A percentile compares a stretch with the other conserved stretches of the same genome.
Conservation (phyloP, 805 yeast species). For the Zygotorulaspora sp. region DNA sequence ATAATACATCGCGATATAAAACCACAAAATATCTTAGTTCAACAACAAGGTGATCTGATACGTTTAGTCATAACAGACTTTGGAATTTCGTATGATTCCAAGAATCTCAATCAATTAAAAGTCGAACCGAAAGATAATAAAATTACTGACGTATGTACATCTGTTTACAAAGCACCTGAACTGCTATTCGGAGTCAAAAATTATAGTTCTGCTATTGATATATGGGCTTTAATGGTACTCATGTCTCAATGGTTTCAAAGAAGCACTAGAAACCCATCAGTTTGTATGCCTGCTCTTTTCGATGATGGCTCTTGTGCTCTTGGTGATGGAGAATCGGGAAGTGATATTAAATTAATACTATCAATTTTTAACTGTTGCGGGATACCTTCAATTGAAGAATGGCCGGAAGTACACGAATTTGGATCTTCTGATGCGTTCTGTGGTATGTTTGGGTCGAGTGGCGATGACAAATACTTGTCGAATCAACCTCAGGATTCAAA, state of each 20-base stretch:
- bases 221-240: constrained; percentile 69
- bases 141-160: constrained; percentile 55
- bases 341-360: constrained; percentile 58
- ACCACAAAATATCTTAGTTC: constrained; percentile 86
- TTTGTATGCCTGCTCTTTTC: constrained; percentile 24
- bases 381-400: constrained; percentile 45
- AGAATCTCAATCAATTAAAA: constrained; percentile 19
- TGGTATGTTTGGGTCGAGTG: constrained; percentile 33
- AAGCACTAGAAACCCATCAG: constrained; percentile 18
- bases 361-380: constrained; percentile 58
- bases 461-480: constrained; percentile 25
- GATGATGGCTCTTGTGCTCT: constrained; percentile 25
- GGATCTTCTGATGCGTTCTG: constrained; percentile 33
- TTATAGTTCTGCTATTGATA: constrained; percentile 56
- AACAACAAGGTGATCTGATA: constrained; percentile 3
- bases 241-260: constrained; percentile 47
- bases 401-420: constrained; percentile 38
- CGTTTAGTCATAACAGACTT: constrained; percentile 66
- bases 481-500: constrained; percentile 12
- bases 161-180: constrained; percentile 74
- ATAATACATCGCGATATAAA: constrained; percentile 92
- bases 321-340: constrained; percentile 31
- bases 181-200: constrained; percentile 53
- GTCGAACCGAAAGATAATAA: constrained; percentile 31
- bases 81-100: constrained; percentile 52